These are phyloP conservation scores for Saturnispora quitensis DNA, from an alignment of 805 yeast species.

Conservation along the genomic window DNA sequence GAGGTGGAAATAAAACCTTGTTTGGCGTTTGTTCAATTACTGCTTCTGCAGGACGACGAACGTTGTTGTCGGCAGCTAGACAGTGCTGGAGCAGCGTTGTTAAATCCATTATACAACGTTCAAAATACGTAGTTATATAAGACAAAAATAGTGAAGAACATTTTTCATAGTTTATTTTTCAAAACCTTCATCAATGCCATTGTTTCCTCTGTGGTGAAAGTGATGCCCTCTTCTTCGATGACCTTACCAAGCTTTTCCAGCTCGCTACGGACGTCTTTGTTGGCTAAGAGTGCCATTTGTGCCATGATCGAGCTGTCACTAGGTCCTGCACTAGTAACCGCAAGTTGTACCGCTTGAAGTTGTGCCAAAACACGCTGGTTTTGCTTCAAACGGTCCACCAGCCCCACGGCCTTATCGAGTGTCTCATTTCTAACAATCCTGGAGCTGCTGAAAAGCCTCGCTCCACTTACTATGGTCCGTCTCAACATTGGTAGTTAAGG, in stretches of 20 bases:
- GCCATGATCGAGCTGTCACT: slow-evolving; percentile 4
- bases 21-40: neutral
- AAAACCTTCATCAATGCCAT: slow-evolving; percentile 6
- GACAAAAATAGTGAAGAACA: neutral
- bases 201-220: slow-evolving; percentile 7
- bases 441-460: neutral
- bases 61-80: neutral
- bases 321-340: slow-evolving; percentile 6
- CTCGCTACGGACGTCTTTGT: slow-evolving; percentile 1
- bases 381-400: slow-evolving; percentile 6
- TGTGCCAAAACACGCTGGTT: slow-evolving; percentile 4
- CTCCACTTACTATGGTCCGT: neutral
- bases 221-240: slow-evolving; percentile 4
- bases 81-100: neutral
- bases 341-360: slow-evolving; percentile 4
- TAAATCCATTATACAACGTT: neutral
- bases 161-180: neutral
- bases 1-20: neutral
- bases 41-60: neutral
- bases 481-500: neutral
- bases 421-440: neutral
- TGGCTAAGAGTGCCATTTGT: slow-evolving; percentile 6
- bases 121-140: neutral
- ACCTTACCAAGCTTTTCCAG: slow-evolving; percentile 1
- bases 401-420: slow-evolving; percentile 1